Evolutionary conservation across 1,284 basidiomycete genomes (phyloP).

Genomic region (Xerocomus nothofagi): DNA sequence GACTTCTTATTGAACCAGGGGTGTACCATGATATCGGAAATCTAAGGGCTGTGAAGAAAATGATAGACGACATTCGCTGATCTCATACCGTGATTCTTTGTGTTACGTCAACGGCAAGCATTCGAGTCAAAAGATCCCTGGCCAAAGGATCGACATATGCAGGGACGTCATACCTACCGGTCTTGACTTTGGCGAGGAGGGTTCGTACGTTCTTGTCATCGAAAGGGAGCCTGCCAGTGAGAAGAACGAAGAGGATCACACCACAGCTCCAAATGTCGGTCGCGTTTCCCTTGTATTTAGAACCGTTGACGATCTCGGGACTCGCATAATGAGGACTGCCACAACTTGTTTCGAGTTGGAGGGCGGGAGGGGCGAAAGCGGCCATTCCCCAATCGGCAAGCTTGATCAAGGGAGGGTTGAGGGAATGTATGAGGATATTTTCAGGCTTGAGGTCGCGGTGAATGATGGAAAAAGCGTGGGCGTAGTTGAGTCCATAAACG

Average conservation of each 20-base stretch:
- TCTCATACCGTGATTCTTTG: constrained; percentile 78
- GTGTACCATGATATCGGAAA: constrained; percentile 84
- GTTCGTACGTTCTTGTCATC: constrained; percentile 84
- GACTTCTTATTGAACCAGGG: constrained; percentile 70
- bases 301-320: constrained; percentile 95
- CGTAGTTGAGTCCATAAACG: constrained; percentile 94
- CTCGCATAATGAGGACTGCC: constrained; percentile 98
- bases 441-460: constrained; percentile 99
- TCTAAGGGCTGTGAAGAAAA: constrained; percentile 48
- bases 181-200: constrained; percentile 88
- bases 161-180: constrained; percentile 85
- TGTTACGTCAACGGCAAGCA: constrained; percentile 90
- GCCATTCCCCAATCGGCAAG: constrained; percentile 99
- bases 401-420: constrained; percentile 86
- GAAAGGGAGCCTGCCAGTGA: constrained; percentile 87
- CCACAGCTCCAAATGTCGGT: constrained; percentile 97
- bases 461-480: constrained; percentile 98
- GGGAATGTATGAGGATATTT: constrained; percentile 88
- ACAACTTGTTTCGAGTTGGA: constrained; percentile 93
- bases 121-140: constrained; percentile 73
- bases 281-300: constrained; percentile 90
- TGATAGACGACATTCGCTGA: constrained; percentile 1
- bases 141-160: constrained; percentile 70
- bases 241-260: constrained; percentile 85
- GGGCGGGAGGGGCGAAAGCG: constrained; percentile 77